Evolutionary conservation across 2,329 filamentous ascomycete species (phyloP).

Genomic region (Curvularia hawaiiensis): DNA sequence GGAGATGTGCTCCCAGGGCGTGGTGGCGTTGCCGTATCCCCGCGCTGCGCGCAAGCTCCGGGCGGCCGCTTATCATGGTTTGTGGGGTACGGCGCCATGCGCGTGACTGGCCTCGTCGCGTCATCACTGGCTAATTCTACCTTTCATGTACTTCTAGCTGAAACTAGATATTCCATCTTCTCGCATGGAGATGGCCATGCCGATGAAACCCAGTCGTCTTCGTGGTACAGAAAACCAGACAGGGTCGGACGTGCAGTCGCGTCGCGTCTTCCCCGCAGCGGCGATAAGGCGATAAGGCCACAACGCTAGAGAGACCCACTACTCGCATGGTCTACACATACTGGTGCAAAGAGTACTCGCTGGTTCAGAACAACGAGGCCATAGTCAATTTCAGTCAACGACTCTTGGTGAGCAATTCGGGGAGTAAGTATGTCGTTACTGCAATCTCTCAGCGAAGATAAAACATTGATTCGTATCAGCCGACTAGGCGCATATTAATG

Average conservation of each 20-base stretch:
- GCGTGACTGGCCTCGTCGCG: conserved; percentile 28
- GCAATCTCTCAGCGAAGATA: not conserved
- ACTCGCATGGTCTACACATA: not conserved
- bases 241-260: conserved; percentile 8
- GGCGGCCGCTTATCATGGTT: conserved; percentile 29
- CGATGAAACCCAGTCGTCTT: not conserved
- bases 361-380: not conserved
- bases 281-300: conserved; percentile 30
- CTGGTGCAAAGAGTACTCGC: not conserved
- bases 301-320: conserved; percentile 9
- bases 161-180: not conserved
- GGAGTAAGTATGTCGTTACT: no score
- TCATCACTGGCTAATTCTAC: conserved; percentile 8
- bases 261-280: conserved; percentile 11
- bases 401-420: no score
- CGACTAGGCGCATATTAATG: not conserved
- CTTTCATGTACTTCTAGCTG: not conserved
- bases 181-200: not conserved
- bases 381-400: not conserved
- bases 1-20: conserved; percentile 10
- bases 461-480: not conserved
- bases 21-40: conserved; percentile 26
- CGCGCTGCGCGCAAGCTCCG: conserved; percentile 27
- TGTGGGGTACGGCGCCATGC: conserved; percentile 31
- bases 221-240: not conserved